Conservation (phyloP, 2,329 filamentous ascomycete genomes). For the Alternaria panax region DNA sequence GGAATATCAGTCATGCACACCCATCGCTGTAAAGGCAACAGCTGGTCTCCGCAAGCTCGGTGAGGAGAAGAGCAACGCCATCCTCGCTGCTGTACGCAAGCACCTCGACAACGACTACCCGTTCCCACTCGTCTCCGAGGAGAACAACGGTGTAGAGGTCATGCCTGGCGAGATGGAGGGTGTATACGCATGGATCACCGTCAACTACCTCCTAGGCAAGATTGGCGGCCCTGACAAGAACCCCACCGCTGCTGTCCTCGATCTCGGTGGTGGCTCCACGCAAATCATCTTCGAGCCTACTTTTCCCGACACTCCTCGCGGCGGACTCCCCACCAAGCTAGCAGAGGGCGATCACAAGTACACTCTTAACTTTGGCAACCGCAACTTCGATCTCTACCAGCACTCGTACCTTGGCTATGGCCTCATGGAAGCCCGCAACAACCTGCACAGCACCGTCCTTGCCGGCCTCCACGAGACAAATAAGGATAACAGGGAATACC, state of each 20-base stretch:
- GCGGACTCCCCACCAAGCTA: constrained; percentile 85
- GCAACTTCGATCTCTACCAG: constrained; percentile 92
- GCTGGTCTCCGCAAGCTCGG: constrained; percentile 91
- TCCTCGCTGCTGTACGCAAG: constrained; percentile 81
- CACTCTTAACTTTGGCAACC: constrained; percentile 85
- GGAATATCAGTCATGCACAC: constrained; percentile 87
- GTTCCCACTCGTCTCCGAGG: constrained; percentile 88
- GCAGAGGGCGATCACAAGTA: constrained; percentile 96
- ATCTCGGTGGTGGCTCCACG: constrained; percentile 94
- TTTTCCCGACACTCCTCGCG: constrained; percentile 74
- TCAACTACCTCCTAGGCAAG: constrained; percentile 97
- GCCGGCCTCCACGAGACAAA: constrained; percentile 72
- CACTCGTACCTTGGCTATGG: constrained; percentile 98
- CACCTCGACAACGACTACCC: constrained; percentile 89
- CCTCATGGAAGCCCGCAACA: constrained; percentile 90
- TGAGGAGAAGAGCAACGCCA: constrained; percentile 78
- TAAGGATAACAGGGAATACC: constrained; percentile 68
- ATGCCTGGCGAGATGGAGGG: constrained; percentile 98
- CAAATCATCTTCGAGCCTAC: constrained; percentile 99
- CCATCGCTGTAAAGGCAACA: constrained; percentile 96
- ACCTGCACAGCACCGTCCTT: constrained; percentile 79
- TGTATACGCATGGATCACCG: constrained; percentile 98
- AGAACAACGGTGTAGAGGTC: constrained; percentile 87
- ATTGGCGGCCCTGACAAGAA: constrained; percentile 91
- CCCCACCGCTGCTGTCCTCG: constrained; percentile 92